Conservation (phyloP, 148 eudicot genomes). For the Salicornia ramosissima region DNA sequence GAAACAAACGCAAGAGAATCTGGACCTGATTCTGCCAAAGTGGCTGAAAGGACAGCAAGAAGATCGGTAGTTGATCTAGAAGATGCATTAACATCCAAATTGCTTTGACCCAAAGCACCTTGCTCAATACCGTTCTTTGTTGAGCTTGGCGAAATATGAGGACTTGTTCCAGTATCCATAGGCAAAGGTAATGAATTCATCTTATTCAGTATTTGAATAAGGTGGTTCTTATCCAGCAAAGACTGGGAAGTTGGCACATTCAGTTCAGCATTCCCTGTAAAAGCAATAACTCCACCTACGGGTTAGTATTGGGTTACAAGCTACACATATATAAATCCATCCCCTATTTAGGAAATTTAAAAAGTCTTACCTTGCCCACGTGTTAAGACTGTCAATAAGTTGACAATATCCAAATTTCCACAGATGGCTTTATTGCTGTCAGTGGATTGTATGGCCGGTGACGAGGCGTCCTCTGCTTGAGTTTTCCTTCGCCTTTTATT, state of each 20-base stretch:
- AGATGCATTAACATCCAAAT: constrained; percentile 27
- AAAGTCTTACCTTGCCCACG: constrained; percentile 30
- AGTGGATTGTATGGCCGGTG: constrained; percentile 18
- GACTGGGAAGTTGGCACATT: constrained; percentile 30
- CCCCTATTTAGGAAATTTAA: not conserved
- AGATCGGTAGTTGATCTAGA: constrained; percentile 54
- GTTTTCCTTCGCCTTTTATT: constrained; percentile 88
- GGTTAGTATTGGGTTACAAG: not conserved
- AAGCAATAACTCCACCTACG: not conserved
- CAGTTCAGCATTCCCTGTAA: constrained; percentile 50
- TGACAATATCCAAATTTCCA: constrained; percentile 33
- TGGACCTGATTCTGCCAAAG: constrained; percentile 36
- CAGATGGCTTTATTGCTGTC: constrained; percentile 10
- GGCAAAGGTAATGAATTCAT: constrained; percentile 60
- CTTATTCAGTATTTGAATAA: constrained; percentile 62
- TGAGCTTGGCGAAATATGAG: constrained; percentile 16
- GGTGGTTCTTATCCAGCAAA: constrained; percentile 52
- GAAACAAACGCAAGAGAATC: constrained; percentile 29
- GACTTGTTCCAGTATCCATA: constrained; percentile 29
- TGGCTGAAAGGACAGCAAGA: constrained; percentile 39
- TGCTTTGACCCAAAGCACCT: constrained; percentile 29
- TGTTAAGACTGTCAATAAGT: constrained; percentile 30
- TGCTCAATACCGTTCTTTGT: constrained; percentile 22
- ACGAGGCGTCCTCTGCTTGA: constrained; percentile 65
- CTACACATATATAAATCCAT: not conserved